These are phyloP conservation scores for Leccinum subgranulosum DNA, from an alignment of 768 basidiomycete species.

Conservation along the genomic window DNA sequence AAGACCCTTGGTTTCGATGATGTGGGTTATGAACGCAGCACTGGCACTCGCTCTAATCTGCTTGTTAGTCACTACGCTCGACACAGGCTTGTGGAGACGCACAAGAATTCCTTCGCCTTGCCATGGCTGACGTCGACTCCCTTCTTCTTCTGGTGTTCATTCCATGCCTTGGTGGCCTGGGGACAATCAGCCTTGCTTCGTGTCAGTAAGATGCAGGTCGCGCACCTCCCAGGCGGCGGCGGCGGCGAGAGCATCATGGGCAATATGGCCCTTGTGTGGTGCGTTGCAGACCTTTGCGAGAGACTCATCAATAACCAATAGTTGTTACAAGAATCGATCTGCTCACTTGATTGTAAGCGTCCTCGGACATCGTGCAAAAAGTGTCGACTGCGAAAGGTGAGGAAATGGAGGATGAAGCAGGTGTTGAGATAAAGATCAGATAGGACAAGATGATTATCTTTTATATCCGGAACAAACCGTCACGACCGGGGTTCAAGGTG, in stretches of 20 bases:
- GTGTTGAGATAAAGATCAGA: slow-evolving; percentile 16
- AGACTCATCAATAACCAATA: background rate
- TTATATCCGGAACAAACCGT: slow-evolving; percentile 12
- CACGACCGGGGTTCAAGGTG: background rate
- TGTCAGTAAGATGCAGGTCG: background rate
- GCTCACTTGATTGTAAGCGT: slow-evolving; percentile 22
- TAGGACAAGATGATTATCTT: background rate
- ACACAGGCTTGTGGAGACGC: slow-evolving; percentile 34
- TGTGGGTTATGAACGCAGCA: slow-evolving; percentile 50
- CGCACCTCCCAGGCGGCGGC: slow-evolving; percentile 64
- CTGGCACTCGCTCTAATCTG: slow-evolving; percentile 47
- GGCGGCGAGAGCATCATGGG: slow-evolving; percentile 65
- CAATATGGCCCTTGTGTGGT: slow-evolving; percentile 54
- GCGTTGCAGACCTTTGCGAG: slow-evolving; percentile 41
- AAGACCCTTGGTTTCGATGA: slow-evolving; percentile 59
- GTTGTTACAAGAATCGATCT: background rate
- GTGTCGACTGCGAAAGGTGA: background rate
- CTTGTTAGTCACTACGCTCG: background rate
- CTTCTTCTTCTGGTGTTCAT: slow-evolving; percentile 47
- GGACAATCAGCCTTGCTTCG: background rate
- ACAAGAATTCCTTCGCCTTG: slow-evolving; percentile 48
- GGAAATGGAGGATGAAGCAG: background rate
- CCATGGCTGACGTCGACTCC: slow-evolving; percentile 51
- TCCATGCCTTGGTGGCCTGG: slow-evolving; percentile 63
- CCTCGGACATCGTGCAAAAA: slow-evolving; percentile 10